Evolutionary conservation across 176 grass and related monocot species (phyloP).

Genomic region (Hsuehochloa calcarea): DNA sequence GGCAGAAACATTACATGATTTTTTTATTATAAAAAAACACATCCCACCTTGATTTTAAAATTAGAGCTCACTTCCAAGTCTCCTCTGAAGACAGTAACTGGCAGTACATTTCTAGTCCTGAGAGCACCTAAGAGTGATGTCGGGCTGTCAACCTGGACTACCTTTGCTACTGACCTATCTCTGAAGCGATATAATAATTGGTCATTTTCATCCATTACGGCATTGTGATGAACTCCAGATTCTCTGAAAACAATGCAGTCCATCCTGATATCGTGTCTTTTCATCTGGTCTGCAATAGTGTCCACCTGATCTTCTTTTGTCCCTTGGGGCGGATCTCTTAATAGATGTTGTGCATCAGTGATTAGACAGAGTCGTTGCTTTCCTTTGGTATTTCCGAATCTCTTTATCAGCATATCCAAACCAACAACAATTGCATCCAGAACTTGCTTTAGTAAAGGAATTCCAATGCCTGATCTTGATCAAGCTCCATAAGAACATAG

Average conservation of each 20-base stretch:
- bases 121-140: conserved; percentile 82
- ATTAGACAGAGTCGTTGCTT: conserved; percentile 77
- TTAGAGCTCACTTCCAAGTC: conserved; percentile 80
- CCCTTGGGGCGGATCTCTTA: conserved; percentile 80
- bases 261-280: conserved; percentile 68
- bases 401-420: conserved; percentile 94
- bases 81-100: conserved; percentile 93
- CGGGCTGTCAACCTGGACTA: conserved; percentile 67
- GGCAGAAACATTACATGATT: background rate
- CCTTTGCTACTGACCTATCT: conserved; percentile 56
- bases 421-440: conserved; percentile 95
- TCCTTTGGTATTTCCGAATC: conserved; percentile 62
- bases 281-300: conserved; percentile 79
- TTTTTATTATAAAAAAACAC: background rate
- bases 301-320: conserved; percentile 89
- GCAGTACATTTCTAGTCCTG: conserved; percentile 76
- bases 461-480: background rate
- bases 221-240: conserved; percentile 34
- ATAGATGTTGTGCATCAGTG: conserved; percentile 64
- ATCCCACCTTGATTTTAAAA: conserved; percentile 84
- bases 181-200: conserved; percentile 66
- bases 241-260: conserved; percentile 81
- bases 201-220: conserved; percentile 76
- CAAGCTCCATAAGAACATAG: background rate
- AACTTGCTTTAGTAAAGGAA: conserved; percentile 76